These are phyloP conservation scores for Brasilioporus rufonigricans DNA, from an alignment of 768 basidiomycete species.

Conservation along the genomic window DNA sequence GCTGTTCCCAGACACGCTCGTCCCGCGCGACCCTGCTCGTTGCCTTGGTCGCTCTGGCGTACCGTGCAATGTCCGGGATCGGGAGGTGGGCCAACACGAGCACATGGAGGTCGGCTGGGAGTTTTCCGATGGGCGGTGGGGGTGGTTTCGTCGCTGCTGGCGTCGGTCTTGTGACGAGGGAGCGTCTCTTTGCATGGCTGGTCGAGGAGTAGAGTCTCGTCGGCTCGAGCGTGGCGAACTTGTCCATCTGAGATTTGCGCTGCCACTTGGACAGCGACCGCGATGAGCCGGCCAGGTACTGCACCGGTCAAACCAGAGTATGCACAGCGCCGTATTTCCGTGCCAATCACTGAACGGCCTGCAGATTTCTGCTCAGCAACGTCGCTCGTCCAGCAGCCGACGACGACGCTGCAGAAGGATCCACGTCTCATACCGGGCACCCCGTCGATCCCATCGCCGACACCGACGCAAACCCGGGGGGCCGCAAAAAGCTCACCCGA, in stretches of 20 bases:
- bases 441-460: slow-evolving; percentile 33
- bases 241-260: slow-evolving; percentile 57
- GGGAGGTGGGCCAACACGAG: slow-evolving; percentile 72
- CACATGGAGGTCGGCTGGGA: slow-evolving; percentile 77
- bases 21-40: slow-evolving; percentile 61
- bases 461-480: slow-evolving; percentile 23
- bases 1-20: slow-evolving; percentile 74
- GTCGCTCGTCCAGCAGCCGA: slow-evolving; percentile 35
- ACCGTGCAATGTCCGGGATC: slow-evolving; percentile 76
- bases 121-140: slow-evolving; percentile 59
- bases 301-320: slow-evolving; percentile 57
- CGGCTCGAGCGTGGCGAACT: slow-evolving; percentile 84
- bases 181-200: slow-evolving; percentile 16
- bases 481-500: slow-evolving; percentile 47
- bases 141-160: slow-evolving; percentile 24
- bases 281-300: slow-evolving; percentile 38
- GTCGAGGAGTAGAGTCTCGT: slow-evolving; percentile 47
- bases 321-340: slow-evolving; percentile 6
- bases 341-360: not conserved
- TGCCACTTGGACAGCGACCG: slow-evolving; percentile 7
- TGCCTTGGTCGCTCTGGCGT: slow-evolving; percentile 65
- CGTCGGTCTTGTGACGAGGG: not conserved
- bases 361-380: slow-evolving; percentile 41
- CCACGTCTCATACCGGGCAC: slow-evolving; percentile 35
- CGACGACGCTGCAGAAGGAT: slow-evolving; percentile 66